These are phyloP conservation scores for Alternaria arborescens DNA, from an alignment of 2,329 filamentous ascomycete genomes.

Conservation along the genomic window DNA sequence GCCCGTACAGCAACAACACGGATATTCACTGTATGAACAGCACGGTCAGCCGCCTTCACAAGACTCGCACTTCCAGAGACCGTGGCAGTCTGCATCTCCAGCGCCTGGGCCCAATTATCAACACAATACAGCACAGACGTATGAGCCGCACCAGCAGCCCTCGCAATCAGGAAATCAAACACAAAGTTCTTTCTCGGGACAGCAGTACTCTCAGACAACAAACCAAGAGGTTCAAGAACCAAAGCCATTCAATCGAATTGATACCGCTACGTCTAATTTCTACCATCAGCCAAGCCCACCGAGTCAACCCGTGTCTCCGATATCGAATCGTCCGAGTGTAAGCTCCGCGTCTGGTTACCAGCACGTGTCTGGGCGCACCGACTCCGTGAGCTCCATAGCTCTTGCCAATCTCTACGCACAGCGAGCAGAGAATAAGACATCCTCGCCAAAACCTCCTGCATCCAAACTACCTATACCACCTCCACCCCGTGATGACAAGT, in stretches of 20 bases:
- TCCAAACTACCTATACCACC: constrained; percentile 34
- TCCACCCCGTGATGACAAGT: constrained; percentile 37
- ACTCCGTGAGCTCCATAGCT: constrained; percentile 46
- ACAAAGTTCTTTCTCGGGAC: constrained; percentile 27
- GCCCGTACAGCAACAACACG: constrained; percentile 9
- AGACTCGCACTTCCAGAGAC: constrained; percentile 25
- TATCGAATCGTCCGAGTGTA: constrained; percentile 39
- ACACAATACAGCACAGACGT: constrained; percentile 18
- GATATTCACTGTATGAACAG: constrained; percentile 17
- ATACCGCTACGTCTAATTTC: constrained; percentile 36
- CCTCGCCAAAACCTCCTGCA: constrained; percentile 35
- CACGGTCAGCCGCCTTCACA: constrained; percentile 19
- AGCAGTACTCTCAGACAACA: constrained; percentile 27
- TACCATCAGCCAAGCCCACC: constrained; percentile 38
- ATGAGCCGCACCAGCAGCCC: constrained; percentile 20
- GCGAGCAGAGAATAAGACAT: constrained; percentile 31
- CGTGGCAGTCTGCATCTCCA: constrained; percentile 33
- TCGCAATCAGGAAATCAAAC: constrained; percentile 37
- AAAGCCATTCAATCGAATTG: constrained; percentile 36
- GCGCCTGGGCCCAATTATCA: constrained; percentile 18
- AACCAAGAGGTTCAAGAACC: constrained; percentile 38
- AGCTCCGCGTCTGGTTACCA: constrained; percentile 31
- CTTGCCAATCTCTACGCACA: constrained; percentile 40
- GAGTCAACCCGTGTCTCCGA: constrained; percentile 46
- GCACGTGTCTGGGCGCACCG: constrained; percentile 31